Base-by-base conservation (phyloP, 1,139 yeast genomes). In the Trichomonascaceae sp. region DNA sequence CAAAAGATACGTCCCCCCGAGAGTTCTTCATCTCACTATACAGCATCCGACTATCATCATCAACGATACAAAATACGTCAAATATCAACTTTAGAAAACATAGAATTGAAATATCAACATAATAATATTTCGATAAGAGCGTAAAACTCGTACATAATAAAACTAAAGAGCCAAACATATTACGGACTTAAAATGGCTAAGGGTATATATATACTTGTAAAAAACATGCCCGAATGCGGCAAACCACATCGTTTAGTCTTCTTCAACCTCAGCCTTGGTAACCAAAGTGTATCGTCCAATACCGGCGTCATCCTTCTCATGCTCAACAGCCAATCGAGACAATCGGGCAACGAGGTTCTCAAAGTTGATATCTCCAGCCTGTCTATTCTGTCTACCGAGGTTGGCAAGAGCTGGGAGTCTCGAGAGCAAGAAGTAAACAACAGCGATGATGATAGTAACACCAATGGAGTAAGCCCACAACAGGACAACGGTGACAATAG, bases 401-500 rank as follows among this genome's bases (percentile, higher is more conserved):
- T 69, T 67, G 56, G 65, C 64, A 47, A 69, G 63, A 51, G 56
- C 58, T 19, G 68, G 64, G 50, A 64, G 60, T 50, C 63, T 62
- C 60, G 64, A 61, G 51, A 90, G 87, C 73, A 87, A 70, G 88
- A 84, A 88, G 87, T 90, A 90, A 73, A 91, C 90, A 83, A 96
- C 96, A 76, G 96, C 96, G 80, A 89, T 76, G 78, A 85, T 84
- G 81, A 95, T 87, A 88, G 89, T 87, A 75, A 87, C 87, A 84
- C 96, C 96, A 77, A 89, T 85, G 63, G 96, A 88, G 93, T 87
- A 89, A 70, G 88, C 76, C 95, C 95, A 90, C 76, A 87, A 81
- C 80, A 95, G 86, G 72, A 85, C 90, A 71, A 89, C 96, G 57
- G 96, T 84, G 69, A 90, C 96, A 68, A 89, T 85, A 77, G 89